Evolutionary conservation across 306 rosid genomes (phyloP).

Genomic region (Castanea crenata): DNA sequence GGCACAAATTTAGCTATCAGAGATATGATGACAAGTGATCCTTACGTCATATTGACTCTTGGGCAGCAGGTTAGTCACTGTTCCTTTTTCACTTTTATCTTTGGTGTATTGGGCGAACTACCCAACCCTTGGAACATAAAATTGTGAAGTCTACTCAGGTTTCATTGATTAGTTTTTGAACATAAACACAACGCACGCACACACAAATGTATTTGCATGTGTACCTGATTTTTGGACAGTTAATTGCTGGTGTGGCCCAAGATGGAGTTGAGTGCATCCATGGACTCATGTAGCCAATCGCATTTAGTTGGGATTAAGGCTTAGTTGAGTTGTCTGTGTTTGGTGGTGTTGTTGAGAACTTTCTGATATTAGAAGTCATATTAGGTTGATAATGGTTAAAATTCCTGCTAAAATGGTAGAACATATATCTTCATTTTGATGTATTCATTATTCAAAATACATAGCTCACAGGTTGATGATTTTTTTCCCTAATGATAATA

Average conservation of each 20-base stretch:
- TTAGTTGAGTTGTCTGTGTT: neutral
- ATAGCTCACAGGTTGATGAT: constrained; percentile 14
- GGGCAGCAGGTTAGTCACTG: constrained; percentile 74
- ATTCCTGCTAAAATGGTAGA: neutral
- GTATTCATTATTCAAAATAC: neutral
- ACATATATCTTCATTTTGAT: neutral
- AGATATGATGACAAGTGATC: constrained; percentile 97
- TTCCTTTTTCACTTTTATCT: constrained; percentile 11
- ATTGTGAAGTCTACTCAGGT: neutral
- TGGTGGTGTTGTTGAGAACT: neutral
- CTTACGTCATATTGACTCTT: constrained; percentile 83
- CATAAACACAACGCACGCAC: neutral
- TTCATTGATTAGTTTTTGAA: neutral
- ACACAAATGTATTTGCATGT: neutral
- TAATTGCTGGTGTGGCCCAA: neutral
- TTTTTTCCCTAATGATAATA: constrained; percentile 27
- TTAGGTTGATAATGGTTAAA: neutral
- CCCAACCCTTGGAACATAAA: neutral
- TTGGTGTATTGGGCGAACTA: neutral
- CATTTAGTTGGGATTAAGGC: neutral
- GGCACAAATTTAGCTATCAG: constrained; percentile 91
- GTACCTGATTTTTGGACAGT: neutral
- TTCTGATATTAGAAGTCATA: neutral
- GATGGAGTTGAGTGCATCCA: neutral
- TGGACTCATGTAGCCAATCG: neutral